A percentile compares a stretch with the other conserved stretches of the same genome.
phyloP scores from a whole-genome alignment of 1,284 basidiomycete genomes.

The Coniferiporia weirii region DNA sequence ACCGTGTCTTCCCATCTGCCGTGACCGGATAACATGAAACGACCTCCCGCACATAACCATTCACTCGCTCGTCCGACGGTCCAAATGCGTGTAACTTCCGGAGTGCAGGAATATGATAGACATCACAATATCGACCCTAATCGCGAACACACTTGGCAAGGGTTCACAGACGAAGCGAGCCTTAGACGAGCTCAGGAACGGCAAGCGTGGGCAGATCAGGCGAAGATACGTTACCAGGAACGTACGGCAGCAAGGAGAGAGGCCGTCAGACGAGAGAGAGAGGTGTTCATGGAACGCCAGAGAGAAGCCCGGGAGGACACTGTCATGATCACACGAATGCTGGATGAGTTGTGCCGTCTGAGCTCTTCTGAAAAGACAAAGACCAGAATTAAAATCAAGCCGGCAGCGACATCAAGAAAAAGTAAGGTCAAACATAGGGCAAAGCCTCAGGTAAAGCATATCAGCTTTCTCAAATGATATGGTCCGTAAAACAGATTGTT shows the following conservation, averaged over 20 bases:
- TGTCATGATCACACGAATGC: constrained; percentile 31
- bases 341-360: constrained; percentile 24
- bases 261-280: constrained; percentile 28
- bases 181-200: constrained; percentile 49
- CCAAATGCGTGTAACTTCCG: neutral
- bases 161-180: constrained; percentile 34
- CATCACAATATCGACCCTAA: constrained; percentile 26
- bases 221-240: constrained; percentile 41
- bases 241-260: constrained; percentile 37
- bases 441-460: neutral
- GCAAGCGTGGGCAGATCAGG: constrained; percentile 53
- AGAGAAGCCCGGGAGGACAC: constrained; percentile 32
- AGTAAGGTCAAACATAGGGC: neutral
- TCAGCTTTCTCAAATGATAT: too few relatives aligned
- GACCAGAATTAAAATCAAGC: neutral
- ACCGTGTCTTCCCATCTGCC: neutral
- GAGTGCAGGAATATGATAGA: constrained; percentile 28
- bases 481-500: neutral
- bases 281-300: constrained; percentile 25
- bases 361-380: neutral
- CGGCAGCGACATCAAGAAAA: neutral
- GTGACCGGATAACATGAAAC: neutral
- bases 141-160: constrained; percentile 29
- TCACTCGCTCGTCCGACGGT: neutral
- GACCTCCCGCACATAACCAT: neutral